Conservation (phyloP, 2,329 filamentous ascomycete species). For the Drechslera avenae region DNA sequence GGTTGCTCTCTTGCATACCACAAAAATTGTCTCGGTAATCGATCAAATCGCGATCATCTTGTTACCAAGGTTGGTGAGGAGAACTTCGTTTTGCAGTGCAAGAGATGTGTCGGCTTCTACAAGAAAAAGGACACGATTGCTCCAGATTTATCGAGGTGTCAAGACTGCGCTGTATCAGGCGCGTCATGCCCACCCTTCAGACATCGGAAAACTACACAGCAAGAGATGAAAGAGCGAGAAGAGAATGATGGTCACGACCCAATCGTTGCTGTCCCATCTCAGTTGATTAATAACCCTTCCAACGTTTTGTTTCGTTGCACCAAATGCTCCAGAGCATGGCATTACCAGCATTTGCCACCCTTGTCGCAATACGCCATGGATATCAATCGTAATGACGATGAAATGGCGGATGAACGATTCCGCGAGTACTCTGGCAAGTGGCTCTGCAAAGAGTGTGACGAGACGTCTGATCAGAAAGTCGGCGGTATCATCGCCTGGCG, state of each 20-base stretch:
- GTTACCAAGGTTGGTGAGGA: conserved; percentile 82
- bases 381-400: conserved; percentile 52
- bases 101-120: conserved; percentile 74
- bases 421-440: conserved; percentile 76
- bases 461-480: conserved; percentile 66
- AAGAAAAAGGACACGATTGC: conserved; percentile 70
- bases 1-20: conserved; percentile 87
- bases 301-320: conserved; percentile 84
- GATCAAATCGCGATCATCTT: conserved; percentile 78
- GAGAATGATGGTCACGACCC: conserved; percentile 82
- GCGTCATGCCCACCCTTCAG: conserved; percentile 77
- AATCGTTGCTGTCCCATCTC: conserved; percentile 64
- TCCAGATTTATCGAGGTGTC: conserved; percentile 74
- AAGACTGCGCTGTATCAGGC: conserved; percentile 69
- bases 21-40: conserved; percentile 76
- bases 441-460: conserved; percentile 78
- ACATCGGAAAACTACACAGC: conserved; percentile 70
- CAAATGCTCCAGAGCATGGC: conserved; percentile 77
- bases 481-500: conserved; percentile 88
- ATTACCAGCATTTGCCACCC: conserved; percentile 79
- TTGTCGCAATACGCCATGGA: conserved; percentile 52
- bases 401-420: conserved; percentile 65
- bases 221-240: conserved; percentile 82
- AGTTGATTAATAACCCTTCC: conserved; percentile 73
- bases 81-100: conserved; percentile 87